Percentiles rank a stretch among this genome's conserved stretches.
Conservation (phyloP, 768 basidiomycete genomes). For the Cantharellus anzutake region DNA sequence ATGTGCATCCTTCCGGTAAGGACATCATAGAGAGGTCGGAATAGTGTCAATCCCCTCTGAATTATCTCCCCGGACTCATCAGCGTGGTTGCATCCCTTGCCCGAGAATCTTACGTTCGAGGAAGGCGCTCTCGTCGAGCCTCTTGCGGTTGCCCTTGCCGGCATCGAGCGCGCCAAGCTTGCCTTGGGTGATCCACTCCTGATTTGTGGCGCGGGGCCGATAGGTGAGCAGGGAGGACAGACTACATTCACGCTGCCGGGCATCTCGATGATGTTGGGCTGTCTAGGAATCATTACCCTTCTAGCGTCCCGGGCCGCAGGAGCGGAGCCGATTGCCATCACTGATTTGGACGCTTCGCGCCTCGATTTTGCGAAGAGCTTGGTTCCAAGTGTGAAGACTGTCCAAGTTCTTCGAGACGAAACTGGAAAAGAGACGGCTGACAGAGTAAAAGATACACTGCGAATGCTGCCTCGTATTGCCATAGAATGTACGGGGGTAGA, state of each 20-base stretch:
- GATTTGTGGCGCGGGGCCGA: slow-evolving; percentile 23
- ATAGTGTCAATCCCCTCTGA: slow-evolving; percentile 4
- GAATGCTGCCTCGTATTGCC: slow-evolving; percentile 14
- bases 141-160: slow-evolving; percentile 22
- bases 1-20: not conserved
- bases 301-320: slow-evolving; percentile 21
- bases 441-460: slow-evolving; percentile 14
- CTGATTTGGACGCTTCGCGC: slow-evolving; percentile 20
- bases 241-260: not conserved
- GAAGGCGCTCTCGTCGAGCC: slow-evolving; percentile 23
- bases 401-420: slow-evolving; percentile 15
- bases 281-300: slow-evolving; percentile 16
- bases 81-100: slow-evolving; percentile 21
- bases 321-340: slow-evolving; percentile 23
- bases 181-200: slow-evolving; percentile 21
- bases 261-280: not conserved
- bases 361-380: slow-evolving; percentile 18
- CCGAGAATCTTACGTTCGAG: slow-evolving; percentile 20
- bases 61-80: slow-evolving; percentile 11
- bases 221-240: slow-evolving; percentile 11
- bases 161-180: slow-evolving; percentile 19
- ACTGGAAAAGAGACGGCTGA: slow-evolving; percentile 13
- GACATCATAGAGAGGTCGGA: not conserved
- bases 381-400: slow-evolving; percentile 19
- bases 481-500: slow-evolving; percentile 25